Evolutionary conservation across 2,329 filamentous ascomycete species (phyloP).

Genomic region (Diaporthe aspalathi): DNA sequence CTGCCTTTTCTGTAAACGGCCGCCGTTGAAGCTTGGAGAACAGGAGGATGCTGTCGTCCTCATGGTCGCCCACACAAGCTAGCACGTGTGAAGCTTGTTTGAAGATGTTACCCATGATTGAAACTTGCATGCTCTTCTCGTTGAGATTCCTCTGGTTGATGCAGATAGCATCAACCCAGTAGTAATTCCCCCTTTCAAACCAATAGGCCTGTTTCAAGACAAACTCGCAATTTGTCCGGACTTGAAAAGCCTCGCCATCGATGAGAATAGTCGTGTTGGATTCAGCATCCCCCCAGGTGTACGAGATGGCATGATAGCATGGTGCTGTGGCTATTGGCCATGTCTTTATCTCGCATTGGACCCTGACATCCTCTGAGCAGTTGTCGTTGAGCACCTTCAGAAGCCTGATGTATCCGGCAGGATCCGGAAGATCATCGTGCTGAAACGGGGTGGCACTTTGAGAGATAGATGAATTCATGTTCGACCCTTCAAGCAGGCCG

Average conservation of each 20-base stretch:
- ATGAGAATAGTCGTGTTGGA: neutral
- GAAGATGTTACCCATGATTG: slow-evolving; percentile 23
- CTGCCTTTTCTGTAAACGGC: neutral
- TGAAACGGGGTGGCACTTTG: no score
- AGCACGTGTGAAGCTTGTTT: slow-evolving; percentile 15
- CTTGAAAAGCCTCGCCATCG: neutral
- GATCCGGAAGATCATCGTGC: neutral
- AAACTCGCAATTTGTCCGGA: slow-evolving; percentile 28
- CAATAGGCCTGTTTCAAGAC: slow-evolving; percentile 24
- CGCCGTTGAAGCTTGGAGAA: neutral
- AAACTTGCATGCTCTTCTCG: slow-evolving; percentile 21
- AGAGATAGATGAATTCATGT: no score
- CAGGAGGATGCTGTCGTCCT: slow-evolving; percentile 19
- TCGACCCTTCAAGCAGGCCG: no score
- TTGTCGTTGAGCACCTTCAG: neutral
- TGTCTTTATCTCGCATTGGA: neutral
- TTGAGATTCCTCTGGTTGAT: slow-evolving; percentile 26
- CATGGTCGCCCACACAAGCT: slow-evolving; percentile 29
- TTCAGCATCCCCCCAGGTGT: slow-evolving; percentile 16
- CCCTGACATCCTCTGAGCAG: neutral
- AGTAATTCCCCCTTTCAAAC: neutral
- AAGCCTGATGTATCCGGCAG: neutral
- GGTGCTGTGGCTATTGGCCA: neutral
- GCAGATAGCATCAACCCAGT: slow-evolving; percentile 34
- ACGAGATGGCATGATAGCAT: slow-evolving; percentile 22